phyloP scores from a whole-genome alignment of 768 basidiomycete genomes.

The Boletus bicolor region DNA sequence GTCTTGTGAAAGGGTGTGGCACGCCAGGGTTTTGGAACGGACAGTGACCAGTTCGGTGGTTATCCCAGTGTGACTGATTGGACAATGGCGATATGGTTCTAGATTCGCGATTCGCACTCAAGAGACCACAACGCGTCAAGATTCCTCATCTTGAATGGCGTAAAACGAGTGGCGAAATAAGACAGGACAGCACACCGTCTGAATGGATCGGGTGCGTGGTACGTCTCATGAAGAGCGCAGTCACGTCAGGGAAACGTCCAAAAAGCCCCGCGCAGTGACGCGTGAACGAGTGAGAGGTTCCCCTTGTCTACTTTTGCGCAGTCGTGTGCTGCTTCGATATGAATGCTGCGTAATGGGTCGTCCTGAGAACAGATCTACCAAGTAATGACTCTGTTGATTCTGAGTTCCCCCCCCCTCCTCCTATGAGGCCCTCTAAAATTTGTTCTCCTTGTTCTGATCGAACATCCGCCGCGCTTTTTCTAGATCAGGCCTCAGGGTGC shows the following conservation, averaged over 20 bases:
- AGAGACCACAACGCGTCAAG: not conserved
- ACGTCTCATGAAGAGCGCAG: not conserved
- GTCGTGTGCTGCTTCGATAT: not conserved
- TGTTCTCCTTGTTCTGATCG: not conserved
- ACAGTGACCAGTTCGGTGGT: not conserved
- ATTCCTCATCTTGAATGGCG: not conserved
- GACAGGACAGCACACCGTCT: not conserved
- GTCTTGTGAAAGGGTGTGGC: not conserved
- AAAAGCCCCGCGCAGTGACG: not conserved
- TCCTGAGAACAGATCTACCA: not conserved
- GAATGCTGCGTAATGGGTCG: not conserved
- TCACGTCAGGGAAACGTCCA: not conserved
- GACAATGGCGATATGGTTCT: not conserved
- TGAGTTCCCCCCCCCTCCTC: not conserved
- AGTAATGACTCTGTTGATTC: not conserved
- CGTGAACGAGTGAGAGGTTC: not conserved
- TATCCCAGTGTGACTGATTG: not conserved
- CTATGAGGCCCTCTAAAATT: not conserved
- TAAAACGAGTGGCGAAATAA: not conserved
- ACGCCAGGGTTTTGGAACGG: not conserved
- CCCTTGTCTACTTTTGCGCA: slow-evolving; percentile 2
- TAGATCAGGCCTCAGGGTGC: not conserved
- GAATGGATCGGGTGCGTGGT: not conserved
- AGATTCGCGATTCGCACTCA: not conserved
- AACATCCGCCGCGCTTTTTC: not conserved